phyloP scores from a whole-genome alignment of 2,329 filamentous ascomycete species.

The Hypoxylon rubiginosum region DNA sequence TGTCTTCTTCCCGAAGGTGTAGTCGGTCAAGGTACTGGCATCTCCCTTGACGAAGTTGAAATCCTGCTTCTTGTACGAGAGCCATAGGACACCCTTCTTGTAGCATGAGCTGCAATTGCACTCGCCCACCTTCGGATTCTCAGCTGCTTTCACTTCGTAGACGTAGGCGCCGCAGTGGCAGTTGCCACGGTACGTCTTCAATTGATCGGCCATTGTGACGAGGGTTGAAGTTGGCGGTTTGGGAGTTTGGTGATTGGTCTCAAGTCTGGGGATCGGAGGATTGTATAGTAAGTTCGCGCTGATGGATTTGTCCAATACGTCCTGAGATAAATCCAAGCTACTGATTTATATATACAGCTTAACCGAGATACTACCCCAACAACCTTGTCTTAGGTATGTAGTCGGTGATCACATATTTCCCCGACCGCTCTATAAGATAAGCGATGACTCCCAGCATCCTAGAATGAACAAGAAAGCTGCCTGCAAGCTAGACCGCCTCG shows the following conservation, averaged over 20 bases:
- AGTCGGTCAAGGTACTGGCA: constrained; percentile 57
- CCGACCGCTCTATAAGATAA: constrained; percentile 1
- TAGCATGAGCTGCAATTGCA: constrained; percentile 78
- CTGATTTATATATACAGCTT: constrained; percentile 7
- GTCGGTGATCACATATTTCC: constrained; percentile 9
- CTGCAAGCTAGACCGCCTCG: constrained; percentile 10
- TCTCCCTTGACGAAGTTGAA: constrained; percentile 64
- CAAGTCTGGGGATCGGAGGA: neutral
- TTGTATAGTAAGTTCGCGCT: neutral
- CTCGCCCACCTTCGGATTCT: constrained; percentile 67
- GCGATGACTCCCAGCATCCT: constrained; percentile 8
- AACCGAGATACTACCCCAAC: constrained; percentile 9
- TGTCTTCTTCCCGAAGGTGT: constrained; percentile 58
- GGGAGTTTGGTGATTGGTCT: neutral
- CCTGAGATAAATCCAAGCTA: neutral
- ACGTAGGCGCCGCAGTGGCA: constrained; percentile 70
- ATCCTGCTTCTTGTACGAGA: constrained; percentile 47
- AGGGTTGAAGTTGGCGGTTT: constrained; percentile 3
- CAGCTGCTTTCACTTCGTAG: constrained; percentile 66
- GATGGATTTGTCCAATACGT: constrained; percentile 2
- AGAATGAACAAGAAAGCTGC: neutral
- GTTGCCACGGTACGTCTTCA: constrained; percentile 66
- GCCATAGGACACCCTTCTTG: constrained; percentile 62
- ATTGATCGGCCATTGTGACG: constrained; percentile 43
- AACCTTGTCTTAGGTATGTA: neutral